phyloP scores from a whole-genome alignment of 2,329 filamentous ascomycete genomes.

The Trichoderma sp. region DNA sequence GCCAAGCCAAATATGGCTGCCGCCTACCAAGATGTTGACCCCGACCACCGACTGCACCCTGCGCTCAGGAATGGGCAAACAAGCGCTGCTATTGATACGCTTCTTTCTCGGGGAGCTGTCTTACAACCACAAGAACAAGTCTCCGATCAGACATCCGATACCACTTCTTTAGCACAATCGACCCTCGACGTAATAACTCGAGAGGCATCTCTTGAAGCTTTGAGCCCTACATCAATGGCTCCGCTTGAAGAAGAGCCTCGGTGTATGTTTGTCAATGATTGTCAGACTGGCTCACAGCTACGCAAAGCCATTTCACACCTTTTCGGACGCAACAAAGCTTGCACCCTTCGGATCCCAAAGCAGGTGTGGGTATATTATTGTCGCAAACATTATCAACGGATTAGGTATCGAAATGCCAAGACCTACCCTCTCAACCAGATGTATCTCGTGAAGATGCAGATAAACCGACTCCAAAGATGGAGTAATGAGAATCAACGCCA shows the following conservation, averaged over 20 bases:
- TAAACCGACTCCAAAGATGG: constrained; percentile 65
- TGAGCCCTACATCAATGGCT: background rate
- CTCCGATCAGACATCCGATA: background rate
- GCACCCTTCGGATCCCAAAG: constrained; percentile 69
- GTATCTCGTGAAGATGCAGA: constrained; percentile 62
- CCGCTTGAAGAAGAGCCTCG: constrained; percentile 25
- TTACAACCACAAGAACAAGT: background rate
- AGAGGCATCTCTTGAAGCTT: background rate
- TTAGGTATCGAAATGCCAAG: constrained; percentile 65
- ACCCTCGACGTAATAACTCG: background rate
- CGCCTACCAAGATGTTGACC: background rate
- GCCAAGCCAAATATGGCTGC: background rate
- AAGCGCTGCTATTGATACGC: background rate
- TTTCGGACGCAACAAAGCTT: constrained; percentile 80
- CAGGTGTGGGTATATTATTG: constrained; percentile 76
- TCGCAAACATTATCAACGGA: constrained; percentile 80
- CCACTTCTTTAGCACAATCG: background rate
- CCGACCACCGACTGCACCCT: background rate
- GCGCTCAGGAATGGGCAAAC: background rate
- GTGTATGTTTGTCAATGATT: constrained; percentile 60
- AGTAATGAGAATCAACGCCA: constrained; percentile 49
- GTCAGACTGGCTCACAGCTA: constrained; percentile 60
- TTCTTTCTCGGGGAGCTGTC: background rate
- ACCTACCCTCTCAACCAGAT: constrained; percentile 65
- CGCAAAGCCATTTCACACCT: constrained; percentile 80